Percentiles rank a stretch among this genome's conserved stretches.
Conservation (phyloP, 352 stramenopile species). For the Phytophthora idaei region DNA sequence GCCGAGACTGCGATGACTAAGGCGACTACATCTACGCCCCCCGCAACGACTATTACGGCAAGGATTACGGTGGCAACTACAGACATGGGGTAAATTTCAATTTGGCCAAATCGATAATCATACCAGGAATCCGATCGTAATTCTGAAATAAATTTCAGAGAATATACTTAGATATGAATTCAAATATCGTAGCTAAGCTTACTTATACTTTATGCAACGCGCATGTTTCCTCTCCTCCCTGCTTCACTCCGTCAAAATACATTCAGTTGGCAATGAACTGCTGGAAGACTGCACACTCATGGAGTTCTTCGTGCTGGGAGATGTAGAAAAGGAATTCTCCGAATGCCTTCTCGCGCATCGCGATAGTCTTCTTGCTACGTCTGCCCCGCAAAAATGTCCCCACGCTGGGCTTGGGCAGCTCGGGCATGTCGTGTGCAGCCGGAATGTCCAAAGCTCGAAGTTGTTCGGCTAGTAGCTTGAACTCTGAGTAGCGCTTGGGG, state of each 20-base stretch:
- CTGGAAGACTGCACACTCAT: slow-evolving; percentile 56
- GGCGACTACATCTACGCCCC: no score
- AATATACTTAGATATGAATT: slow-evolving; percentile 15
- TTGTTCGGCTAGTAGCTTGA: slow-evolving; percentile 54
- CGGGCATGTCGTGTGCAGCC: slow-evolving; percentile 31
- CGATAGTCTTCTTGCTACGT: slow-evolving; percentile 53
- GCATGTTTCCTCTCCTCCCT: slow-evolving; percentile 4
- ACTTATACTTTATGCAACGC: slow-evolving; percentile 21
- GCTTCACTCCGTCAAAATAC: neutral
- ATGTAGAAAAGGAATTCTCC: slow-evolving; percentile 55
- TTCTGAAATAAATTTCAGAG: no score
- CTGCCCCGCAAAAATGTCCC: slow-evolving; percentile 53
- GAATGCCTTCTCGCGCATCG: slow-evolving; percentile 57
- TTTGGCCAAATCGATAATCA: no score
- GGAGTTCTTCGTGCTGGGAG: slow-evolving; percentile 41
- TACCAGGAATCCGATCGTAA: no score
- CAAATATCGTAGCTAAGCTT: slow-evolving; percentile 17
- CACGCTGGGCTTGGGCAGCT: slow-evolving; percentile 46
- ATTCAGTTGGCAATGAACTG: slow-evolving; percentile 46
- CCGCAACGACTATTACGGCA: no score
- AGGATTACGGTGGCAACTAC: no score
- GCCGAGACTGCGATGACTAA: no score
- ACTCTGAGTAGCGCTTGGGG: slow-evolving; percentile 62
- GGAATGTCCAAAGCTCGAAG: slow-evolving; percentile 42
- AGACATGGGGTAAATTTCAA: no score